phyloP scores from a whole-genome alignment of 2,329 filamentous ascomycete genomes.

The Stemphylium lycopersici region DNA sequence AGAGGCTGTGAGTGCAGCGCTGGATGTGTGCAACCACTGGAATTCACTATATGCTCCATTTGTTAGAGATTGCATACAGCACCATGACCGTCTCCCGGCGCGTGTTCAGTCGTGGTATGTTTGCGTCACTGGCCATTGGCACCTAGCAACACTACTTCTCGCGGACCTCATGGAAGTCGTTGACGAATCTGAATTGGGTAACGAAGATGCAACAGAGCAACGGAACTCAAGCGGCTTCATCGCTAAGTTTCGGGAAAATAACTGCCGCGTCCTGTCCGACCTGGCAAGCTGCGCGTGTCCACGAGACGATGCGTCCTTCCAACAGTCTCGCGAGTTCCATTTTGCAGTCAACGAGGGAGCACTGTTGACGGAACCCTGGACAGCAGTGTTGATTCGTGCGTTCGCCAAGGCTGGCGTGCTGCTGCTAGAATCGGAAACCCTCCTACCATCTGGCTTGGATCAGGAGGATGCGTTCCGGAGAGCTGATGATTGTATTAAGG shows the following conservation, averaged over 20 bases:
- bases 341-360: slow-evolving; percentile 61
- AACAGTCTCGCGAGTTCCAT: slow-evolving; percentile 55
- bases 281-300: slow-evolving; percentile 57
- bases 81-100: slow-evolving; percentile 58
- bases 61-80: slow-evolving; percentile 58
- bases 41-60: slow-evolving; percentile 59
- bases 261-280: slow-evolving; percentile 56
- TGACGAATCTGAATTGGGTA: slow-evolving; percentile 49
- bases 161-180: slow-evolving; percentile 61
- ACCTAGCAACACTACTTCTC: slow-evolving; percentile 61
- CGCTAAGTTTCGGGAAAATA: slow-evolving; percentile 51
- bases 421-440: slow-evolving; percentile 47
- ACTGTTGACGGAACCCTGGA: slow-evolving; percentile 67
- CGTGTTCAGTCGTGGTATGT: slow-evolving; percentile 67
- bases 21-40: slow-evolving; percentile 63
- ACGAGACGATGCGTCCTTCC: slow-evolving; percentile 31
- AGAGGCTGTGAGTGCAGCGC: slow-evolving; percentile 55
- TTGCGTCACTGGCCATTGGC: slow-evolving; percentile 64
- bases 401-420: slow-evolving; percentile 58
- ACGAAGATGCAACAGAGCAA: slow-evolving; percentile 28
- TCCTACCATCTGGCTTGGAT: slow-evolving; percentile 12
- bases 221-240: slow-evolving; percentile 46
- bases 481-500: slow-evolving; percentile 59
- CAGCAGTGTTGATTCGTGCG: slow-evolving; percentile 59
- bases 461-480: slow-evolving; percentile 43